A percentile compares a stretch with the other conserved stretches of the same genome.
Evolutionary conservation across 2,329 filamentous ascomycete species (phyloP).

Genomic region (Byssothecium circinans): DNA sequence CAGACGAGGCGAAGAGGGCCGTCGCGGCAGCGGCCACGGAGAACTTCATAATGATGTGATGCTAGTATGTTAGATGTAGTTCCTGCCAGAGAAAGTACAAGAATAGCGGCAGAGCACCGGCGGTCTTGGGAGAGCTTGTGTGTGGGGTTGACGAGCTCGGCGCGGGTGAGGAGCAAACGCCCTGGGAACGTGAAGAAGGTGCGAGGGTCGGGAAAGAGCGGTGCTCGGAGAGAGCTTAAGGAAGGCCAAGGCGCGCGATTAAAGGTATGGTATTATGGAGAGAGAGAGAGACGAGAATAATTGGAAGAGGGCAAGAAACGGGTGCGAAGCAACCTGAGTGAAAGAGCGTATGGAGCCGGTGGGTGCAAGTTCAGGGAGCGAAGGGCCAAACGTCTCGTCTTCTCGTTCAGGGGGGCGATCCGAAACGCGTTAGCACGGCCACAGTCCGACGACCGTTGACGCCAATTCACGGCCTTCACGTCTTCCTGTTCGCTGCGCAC

Average conservation of each 20-base stretch:
- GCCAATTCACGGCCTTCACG: no score
- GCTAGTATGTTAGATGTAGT: slow-evolving; percentile 3
- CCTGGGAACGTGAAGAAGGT: neutral
- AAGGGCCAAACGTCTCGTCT: neutral
- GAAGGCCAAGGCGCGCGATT: slow-evolving; percentile 16
- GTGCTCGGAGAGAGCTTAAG: slow-evolving; percentile 24
- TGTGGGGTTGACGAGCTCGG: slow-evolving; percentile 12
- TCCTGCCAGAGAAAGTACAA: slow-evolving; percentile 24
- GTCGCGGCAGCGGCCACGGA: slow-evolving; percentile 54
- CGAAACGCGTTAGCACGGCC: neutral
- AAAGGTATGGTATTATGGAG: slow-evolving; percentile 22
- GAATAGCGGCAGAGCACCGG: slow-evolving; percentile 22
- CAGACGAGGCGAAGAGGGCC: slow-evolving; percentile 55
- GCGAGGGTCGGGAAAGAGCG: slow-evolving; percentile 20
- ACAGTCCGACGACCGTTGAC: neutral
- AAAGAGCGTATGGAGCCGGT: slow-evolving; percentile 27
- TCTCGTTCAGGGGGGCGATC: neutral
- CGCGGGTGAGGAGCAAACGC: slow-evolving; percentile 20
- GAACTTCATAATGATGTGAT: slow-evolving; percentile 56
- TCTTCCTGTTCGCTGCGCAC: no score
- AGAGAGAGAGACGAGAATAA: slow-evolving; percentile 34
- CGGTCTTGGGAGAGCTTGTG: slow-evolving; percentile 29
- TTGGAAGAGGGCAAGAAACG: slow-evolving; percentile 33
- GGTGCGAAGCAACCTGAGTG: slow-evolving; percentile 36
- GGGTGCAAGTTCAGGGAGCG: slow-evolving; percentile 29